Evolutionary conservation across 2,329 filamentous ascomycete species (phyloP).

Genomic region (Apiospora marii): DNA sequence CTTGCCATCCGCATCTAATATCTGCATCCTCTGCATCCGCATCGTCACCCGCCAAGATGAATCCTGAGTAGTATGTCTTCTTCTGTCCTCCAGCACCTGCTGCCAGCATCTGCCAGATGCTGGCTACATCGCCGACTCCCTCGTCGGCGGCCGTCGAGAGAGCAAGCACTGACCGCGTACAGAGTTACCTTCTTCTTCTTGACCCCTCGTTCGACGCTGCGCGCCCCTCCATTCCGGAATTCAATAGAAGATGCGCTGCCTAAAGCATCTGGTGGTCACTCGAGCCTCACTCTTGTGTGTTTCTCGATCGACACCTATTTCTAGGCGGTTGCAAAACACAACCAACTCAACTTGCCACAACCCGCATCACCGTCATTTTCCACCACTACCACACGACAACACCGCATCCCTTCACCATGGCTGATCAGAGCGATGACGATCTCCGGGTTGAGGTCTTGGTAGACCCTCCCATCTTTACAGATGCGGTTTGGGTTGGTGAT

Average conservation of each 20-base stretch:
- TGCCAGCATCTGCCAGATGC: constrained; percentile 24
- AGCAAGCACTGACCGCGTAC: constrained; percentile 24
- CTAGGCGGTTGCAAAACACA: constrained; percentile 27
- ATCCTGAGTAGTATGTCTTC: constrained; percentile 85
- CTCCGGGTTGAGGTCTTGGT: background rate
- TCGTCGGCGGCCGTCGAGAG: constrained; percentile 13
- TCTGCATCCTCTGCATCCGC: constrained; percentile 27
- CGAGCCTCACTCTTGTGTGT: constrained; percentile 7
- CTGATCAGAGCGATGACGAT: background rate
- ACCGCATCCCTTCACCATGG: background rate
- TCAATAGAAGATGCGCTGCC: constrained; percentile 19
- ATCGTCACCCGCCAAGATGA: constrained; percentile 67
- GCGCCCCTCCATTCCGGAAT: constrained; percentile 12
- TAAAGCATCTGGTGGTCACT: constrained; percentile 11
- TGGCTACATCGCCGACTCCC: constrained; percentile 25
- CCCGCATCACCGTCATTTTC: background rate
- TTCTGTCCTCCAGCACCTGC: constrained; percentile 33
- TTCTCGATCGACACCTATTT: constrained; percentile 24
- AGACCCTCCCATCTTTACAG: background rate
- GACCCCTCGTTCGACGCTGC: constrained; percentile 22
- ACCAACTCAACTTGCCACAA: constrained; percentile 27
- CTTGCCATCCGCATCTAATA: constrained; percentile 15
- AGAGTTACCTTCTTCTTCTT: constrained; percentile 23
- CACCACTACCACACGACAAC: background rate
- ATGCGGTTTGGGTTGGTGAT: constrained; percentile 16